Base-by-base conservation (phyloP, 2,329 filamentous ascomycete genomes). In the Penicillium sp. region DNA sequence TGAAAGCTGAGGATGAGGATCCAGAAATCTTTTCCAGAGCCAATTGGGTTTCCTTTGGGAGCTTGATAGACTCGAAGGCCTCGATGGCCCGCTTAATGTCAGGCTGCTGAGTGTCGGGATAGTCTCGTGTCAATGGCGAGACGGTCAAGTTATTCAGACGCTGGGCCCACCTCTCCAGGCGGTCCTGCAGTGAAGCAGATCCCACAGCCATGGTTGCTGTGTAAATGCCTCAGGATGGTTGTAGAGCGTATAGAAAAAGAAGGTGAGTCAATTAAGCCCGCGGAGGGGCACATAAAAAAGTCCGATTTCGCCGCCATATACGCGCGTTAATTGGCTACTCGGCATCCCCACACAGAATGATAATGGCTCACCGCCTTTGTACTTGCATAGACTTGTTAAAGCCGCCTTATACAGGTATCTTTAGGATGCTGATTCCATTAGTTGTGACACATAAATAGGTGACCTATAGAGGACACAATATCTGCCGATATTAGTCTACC, bases 121-220 rank as follows among this genome's bases (percentile, higher is more conserved):
- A 74, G 55, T 74, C 72, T 50, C 72, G 64, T 33, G 72, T 73
- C 54, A 74, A 66, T 48, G 71, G 72, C 25, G 71, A 72, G 23
- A 74, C 67, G 25, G 71, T 74, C 44, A 73, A 60, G 56, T 70
- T 72, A 55, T 69, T 66, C 20, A 74, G 59, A 50, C 69, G 62
- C 49, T 72, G 64, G 40, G 69, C 59, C 72, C 72, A 74, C 65
- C 66, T 65, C 50, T 68, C 67, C 43, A 74, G 66, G 59, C 68
- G 68, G 49, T 68, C 65, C 53, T 70, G 67, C 46, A 70, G 53
- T 48, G 64, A 59, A 56, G 57, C 58, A 41, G 60, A 49, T 63
- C 66, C 66, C 42, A 60, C 62, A 59, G 60, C 66, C 65, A 69
- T 69, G 40, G 54, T 66, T 62, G 59, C 54, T 39, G 48, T 43